Base-by-base conservation (phyloP, 345 rosid genomes). In the Salix exigua region DNA sequence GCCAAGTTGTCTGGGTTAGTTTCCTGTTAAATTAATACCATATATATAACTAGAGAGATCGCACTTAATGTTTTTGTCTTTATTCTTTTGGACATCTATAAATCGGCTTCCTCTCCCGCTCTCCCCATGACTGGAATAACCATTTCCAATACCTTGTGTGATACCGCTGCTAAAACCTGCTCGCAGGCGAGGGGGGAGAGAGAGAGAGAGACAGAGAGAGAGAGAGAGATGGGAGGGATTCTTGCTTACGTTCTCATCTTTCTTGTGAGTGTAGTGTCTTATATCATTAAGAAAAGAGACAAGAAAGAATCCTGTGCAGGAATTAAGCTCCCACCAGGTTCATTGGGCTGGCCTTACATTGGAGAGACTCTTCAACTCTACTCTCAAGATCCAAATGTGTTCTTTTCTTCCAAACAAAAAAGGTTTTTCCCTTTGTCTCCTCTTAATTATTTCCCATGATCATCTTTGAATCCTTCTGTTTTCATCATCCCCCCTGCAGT, bases 321-420 rank as follows among this genome's bases (percentile, higher is more conserved):
- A 70, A 44, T 68, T 30, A 80, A 83, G 79, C 92, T 89, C 55
- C 94, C 91, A 79, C 92, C 94, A 0, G 94, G 94, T 51, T 87
- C 92, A 77, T 80, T 91, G 94, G 94, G 94, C 19, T 91, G 90
- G 91, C 92, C 92, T 77, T 78, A 83, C 79, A 82, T 88, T 38
- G 94, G 94, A 71, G 90, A 91, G 75, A 91, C 94, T 38, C 89
- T 89, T 21, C 91, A 87, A 73, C 90, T 89, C 77, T 91, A 91
- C 78, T 88, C 92, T 68, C 87, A 83, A 71, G 90, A 91, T 84
- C 94, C 94, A 21, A 88, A 85, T 76, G 68, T 86, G 9, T 88
- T 91, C 88, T 88, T 89, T 61, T 75, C 87, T 6, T 14, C 86
- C 79, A 91, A 86, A 82, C 90, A 88, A 76, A 86, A 82, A 77